Base-by-base conservation (phyloP, 2,329 filamentous ascomycete genomes). In the Fusarium solani-melongenae region DNA sequence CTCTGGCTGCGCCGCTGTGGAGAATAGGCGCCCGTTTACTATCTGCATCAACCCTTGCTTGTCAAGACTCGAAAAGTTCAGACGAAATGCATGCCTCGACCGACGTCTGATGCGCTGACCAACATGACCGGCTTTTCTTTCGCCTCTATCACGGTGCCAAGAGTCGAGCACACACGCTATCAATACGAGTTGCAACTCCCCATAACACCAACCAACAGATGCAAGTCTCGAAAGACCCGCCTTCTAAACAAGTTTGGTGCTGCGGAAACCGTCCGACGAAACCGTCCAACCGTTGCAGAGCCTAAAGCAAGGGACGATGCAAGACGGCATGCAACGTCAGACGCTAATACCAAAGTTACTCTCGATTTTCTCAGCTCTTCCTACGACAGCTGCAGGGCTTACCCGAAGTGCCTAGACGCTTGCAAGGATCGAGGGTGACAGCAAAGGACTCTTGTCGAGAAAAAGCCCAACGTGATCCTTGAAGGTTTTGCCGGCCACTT, bases 261-360 rank as follows among this genome's bases (percentile, higher is more conserved):
- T 51, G 12, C 59, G 33, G 59, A 53, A 62, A 36, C 33, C 33
- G 31, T 33, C 44, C 44, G 33, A 51, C 46, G 12, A 53, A 62
- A 36, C 24, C 33, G 22, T 33, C 44, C 44, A 36, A 31, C 44
- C 46, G 44, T 38, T 62, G 22, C 46, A 38, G 33, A 12, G 58
- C 49, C 64, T 62, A 62, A 64, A 22, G 60, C 65, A 59, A 64
- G 60, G 65, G 60, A 64, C 65, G 53, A 36, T 44, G 51, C 65
- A 59, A 51, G 65, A 55, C 53, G 56, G 27, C 41, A 33, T 27
- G 24, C 41, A 22, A 24, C 62, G 20, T 44, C 55, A 64, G 39
- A 41, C 64, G 57, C 58, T 66, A 66, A 55, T 62, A 17, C 29
- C 29, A 34, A 56, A 49, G 20, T 39, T 31, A 27, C 55, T 53